Evolutionary conservation across 352 stramenopile genomes (phyloP).

Genomic region (Globisporangium iwayamae): DNA sequence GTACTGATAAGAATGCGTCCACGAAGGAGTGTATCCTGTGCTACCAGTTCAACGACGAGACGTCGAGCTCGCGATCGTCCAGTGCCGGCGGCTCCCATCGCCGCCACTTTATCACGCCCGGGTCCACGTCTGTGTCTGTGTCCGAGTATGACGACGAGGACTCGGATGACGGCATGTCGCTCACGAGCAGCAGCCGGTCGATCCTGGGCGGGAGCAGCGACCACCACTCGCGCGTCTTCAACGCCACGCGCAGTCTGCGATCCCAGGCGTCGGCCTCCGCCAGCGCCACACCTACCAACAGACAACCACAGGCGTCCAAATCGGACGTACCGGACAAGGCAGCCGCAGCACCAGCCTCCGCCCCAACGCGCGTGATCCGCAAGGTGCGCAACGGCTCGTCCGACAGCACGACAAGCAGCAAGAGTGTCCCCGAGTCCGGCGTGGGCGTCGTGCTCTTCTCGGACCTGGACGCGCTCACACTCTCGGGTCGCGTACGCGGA

Average conservation of each 20-base stretch:
- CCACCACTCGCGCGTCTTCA: conserved; percentile 21
- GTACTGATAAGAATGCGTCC: conserved; percentile 6
- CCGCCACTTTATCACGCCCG: conserved; percentile 26
- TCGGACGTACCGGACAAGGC: conserved; percentile 10
- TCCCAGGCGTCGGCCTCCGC: background rate
- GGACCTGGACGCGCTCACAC: conserved; percentile 57
- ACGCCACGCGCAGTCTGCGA: conserved; percentile 1
- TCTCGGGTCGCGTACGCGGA: conserved; percentile 53
- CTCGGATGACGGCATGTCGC: conserved; percentile 7
- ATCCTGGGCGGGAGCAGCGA: conserved; percentile 20
- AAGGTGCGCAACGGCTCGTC: conserved; percentile 48
- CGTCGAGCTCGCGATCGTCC: conserved; percentile 18
- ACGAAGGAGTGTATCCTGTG: conserved; percentile 59
- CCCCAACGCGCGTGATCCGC: background rate
- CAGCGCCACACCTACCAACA: background rate
- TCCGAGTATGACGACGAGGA: conserved; percentile 19
- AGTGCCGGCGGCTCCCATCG: background rate
- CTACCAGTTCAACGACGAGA: conserved; percentile 44
- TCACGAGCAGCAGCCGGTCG: conserved; percentile 24
- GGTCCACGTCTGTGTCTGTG: conserved; percentile 22
- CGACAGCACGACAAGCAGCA: conserved; percentile 31
- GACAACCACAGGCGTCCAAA: background rate
- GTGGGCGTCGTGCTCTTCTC: conserved; percentile 56
- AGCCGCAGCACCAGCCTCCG: background rate
- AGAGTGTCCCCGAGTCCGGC: conserved; percentile 22